Evolutionary conservation across 805 yeast species (phyloP).

Genomic region (Metschnikowia orientalis): DNA sequence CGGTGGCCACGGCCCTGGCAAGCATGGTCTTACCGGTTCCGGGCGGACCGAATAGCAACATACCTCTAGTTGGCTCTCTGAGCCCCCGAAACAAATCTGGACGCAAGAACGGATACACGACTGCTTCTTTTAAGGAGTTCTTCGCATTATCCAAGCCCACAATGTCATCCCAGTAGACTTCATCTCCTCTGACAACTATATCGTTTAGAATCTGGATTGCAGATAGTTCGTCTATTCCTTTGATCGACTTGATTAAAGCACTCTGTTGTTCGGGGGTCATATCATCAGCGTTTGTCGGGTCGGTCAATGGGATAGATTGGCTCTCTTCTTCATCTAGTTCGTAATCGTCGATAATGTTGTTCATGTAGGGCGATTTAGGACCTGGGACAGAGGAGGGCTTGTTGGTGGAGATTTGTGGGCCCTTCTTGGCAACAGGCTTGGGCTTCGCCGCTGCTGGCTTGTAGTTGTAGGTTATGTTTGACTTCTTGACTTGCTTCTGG

Average conservation of each 20-base stretch:
- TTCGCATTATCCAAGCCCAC: constrained; percentile 92
- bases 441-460: constrained; percentile 14
- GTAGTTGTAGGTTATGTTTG: constrained; percentile 33
- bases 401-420: constrained; percentile 1
- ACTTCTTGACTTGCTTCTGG: constrained; percentile 17
- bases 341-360: constrained; percentile 23
- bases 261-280: constrained; percentile 28
- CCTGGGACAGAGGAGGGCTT: constrained; percentile 1
- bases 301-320: not conserved
- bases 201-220: constrained; percentile 85
- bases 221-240: constrained; percentile 74
- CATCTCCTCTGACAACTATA: constrained; percentile 84
- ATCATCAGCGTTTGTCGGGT: constrained; percentile 4
- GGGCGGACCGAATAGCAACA: constrained; percentile 95
- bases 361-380: constrained; percentile 25
- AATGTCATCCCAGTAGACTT: constrained; percentile 91
- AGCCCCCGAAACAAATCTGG: constrained; percentile 90
- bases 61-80: constrained; percentile 94
- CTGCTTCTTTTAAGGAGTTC: constrained; percentile 84
- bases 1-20: constrained; percentile 95
- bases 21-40: constrained; percentile 99
- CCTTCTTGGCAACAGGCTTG: constrained; percentile 5
- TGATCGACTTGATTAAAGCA: constrained; percentile 40
- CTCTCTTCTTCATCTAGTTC: constrained; percentile 14
- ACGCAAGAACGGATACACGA: constrained; percentile 89